These are phyloP conservation scores for Pseudogymnoascus sp. DNA, from an alignment of 2,329 filamentous ascomycete species.

Conservation along the genomic window DNA sequence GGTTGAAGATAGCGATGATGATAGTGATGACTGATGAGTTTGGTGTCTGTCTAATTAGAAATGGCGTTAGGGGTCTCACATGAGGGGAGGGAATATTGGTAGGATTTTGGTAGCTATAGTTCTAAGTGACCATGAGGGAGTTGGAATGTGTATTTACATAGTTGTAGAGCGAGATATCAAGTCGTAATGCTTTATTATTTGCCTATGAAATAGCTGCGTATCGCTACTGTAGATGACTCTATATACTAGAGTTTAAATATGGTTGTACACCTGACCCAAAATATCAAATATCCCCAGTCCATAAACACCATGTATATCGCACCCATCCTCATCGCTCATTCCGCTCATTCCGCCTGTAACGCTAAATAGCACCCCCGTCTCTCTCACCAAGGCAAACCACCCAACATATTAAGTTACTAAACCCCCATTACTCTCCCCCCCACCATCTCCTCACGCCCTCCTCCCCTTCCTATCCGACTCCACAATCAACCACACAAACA, in stretches of 20 bases:
- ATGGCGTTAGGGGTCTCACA: no score
- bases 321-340: neutral
- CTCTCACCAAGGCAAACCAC: neutral
- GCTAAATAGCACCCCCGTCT: neutral
- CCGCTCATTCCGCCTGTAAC: neutral
- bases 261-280: neutral
- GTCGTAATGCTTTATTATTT: neutral
- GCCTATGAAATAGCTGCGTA: neutral
- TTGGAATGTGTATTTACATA: neutral
- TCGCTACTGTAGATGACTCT: neutral
- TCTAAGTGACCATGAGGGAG: neutral
- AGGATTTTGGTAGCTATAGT: neutral
- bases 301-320: neutral
- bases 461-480: neutral
- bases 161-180: neutral
- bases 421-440: neutral
- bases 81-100: neutral
- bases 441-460: neutral
- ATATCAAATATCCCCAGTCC: neutral
- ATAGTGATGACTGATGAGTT: neutral
- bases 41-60: neutral
- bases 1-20: conserved; percentile 5
- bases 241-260: neutral
- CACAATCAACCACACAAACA: conserved; percentile 9
- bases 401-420: no score